Base-by-base conservation (phyloP, 2,329 filamentous ascomycete species). In the Raffaelea albimanens region DNA sequence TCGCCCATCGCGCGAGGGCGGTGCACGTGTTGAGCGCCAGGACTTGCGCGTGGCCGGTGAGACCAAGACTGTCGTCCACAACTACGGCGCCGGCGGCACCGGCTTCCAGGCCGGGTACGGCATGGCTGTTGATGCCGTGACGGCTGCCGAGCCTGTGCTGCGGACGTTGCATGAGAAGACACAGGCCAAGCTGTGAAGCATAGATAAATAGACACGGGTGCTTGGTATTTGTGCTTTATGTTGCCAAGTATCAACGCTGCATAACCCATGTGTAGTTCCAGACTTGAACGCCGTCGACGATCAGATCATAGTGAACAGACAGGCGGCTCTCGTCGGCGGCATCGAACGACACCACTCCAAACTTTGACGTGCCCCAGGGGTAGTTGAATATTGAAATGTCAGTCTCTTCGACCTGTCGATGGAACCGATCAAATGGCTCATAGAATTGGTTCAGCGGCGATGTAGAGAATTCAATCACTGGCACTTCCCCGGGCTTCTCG, bases 371-470 rank as follows among this genome's bases (percentile, higher is more conserved):
- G 1, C 91, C 91, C 50, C 83, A 79, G 1, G 41, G 41, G 4
- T 31, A 19, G 3, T 14, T 11, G 41, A 18, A 20, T 16, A 43
- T 91, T 86, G 40, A 90, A 75, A 56, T 91, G 87, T 57, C 81
- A 84, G 34, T 29, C 2, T 13, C 14, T 7, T 40, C 25, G 39
- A 20, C 40, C n/a, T 77, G 76, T 70, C 77, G 94, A 80, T 93
- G 89, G 54, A 96, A 97, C 0, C 88, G 91, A 2, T 83, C 75
- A 22, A 90, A 68, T 0, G 91, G 91, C 4, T 91, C 76, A 55
- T 93, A 95, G 61, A 97, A 97, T 73, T 96, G 94, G 61, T 82
- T 93, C 45, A 97, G 63, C 0, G 91, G 91, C 45, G 86, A 91
- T 1, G 85, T 88, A n/a, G 86, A 93, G 64, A 96, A 97, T 62